Base-by-base conservation (phyloP, 805 yeast species). In the Hemisphaericaspora nanyangensis region DNA sequence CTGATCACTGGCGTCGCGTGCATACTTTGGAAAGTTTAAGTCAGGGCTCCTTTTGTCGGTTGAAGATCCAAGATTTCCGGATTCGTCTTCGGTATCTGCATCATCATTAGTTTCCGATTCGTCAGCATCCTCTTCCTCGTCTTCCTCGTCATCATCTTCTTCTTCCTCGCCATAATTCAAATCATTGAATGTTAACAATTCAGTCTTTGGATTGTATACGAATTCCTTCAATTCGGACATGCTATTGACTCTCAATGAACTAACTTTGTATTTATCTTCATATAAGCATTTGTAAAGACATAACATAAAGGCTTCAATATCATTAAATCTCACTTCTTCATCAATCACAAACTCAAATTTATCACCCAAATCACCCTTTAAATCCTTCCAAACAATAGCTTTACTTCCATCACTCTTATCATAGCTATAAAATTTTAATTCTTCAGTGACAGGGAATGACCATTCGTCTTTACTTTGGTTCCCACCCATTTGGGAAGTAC, bases 361-460 rank as follows among this genome's bases (percentile, higher is more conserved):
- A 53, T 90, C 97, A 17, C 88, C 96, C 5, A 72, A 70, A 51
- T 90, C 96, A n/a, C 96, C 96, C 31, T 79, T 80, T 27, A 79
- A 55, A 57, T 93, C 96, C 11, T 65, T 70, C 98, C 98, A 91
- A 0, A 82, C 68, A 19, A 91, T 73, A 2, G 81, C 78, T 29
- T 70, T 63, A 4, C 73, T 64, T 1, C 82, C 85, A 27, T 77
- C 76, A 29, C 67, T 60, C 38, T 74, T 73, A 40, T 74, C 68
- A 41, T 68, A 68, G 40, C 75, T 70, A 42, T 77, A 70, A 35
- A 90, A 66, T 29, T 72, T 64, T 40, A 91, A 63, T 3, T 74
- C 74, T 43, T 77, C 78, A 47, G 77, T 78, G 22, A 93, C 73
- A 24, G 80, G 63, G 51, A 85, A 90, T 12, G 75, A 65, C 76